These are phyloP conservation scores for Thuidium tamariscinum DNA, from an alignment of 225 moss, liverwort and hornwort genomes.

Conservation along the genomic window DNA sequence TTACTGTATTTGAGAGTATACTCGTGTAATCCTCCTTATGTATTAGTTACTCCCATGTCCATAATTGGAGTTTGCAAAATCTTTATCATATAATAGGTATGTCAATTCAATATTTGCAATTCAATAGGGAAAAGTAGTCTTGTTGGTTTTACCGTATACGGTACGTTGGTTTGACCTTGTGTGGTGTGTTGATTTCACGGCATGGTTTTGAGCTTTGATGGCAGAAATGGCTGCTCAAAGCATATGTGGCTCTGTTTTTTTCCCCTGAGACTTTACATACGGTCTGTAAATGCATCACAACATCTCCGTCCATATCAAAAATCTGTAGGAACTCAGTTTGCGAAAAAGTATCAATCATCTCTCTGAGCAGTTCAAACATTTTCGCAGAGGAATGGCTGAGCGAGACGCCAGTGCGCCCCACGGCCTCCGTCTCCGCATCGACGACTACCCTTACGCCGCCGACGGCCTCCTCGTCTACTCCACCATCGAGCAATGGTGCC, in stretches of 20 bases:
- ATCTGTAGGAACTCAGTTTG: background rate
- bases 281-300: background rate
- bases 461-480: slow-evolving; percentile 72
- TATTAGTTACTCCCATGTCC: background rate
- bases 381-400: slow-evolving; percentile 69
- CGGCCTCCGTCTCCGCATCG: slow-evolving; percentile 45
- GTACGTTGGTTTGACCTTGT: background rate
- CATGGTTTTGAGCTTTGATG: background rate
- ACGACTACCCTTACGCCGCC: slow-evolving; percentile 75
- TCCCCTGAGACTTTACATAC: background rate
- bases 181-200: background rate
- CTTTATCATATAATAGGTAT: no score
- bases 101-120: no score
- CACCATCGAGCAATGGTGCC: slow-evolving; percentile 55
- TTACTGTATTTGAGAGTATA: background rate
- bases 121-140: background rate
- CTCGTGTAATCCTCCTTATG: background rate
- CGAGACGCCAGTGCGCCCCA: slow-evolving; percentile 40
- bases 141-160: background rate
- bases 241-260: background rate
- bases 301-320: background rate
- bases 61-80: background rate
- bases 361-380: background rate
- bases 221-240: background rate
- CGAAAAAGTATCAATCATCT: background rate